These are phyloP conservation scores for Platanthera zijinensis DNA, from an alignment of 106 monocot species.

Conservation along the genomic window DNA sequence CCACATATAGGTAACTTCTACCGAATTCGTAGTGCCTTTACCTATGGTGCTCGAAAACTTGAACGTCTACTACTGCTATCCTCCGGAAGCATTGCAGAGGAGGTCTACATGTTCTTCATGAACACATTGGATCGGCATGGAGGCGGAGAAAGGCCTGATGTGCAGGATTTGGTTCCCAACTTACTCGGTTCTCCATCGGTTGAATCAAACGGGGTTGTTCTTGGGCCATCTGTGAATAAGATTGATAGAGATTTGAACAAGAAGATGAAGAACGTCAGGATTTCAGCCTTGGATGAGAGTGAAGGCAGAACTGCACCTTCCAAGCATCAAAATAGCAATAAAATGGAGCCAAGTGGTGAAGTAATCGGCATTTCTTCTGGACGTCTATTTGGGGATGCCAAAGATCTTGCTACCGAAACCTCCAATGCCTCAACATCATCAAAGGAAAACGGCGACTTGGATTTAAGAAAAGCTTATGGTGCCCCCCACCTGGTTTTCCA, in stretches of 20 bases:
- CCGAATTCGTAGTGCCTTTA: constrained; percentile 79
- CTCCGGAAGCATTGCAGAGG: constrained; percentile 30
- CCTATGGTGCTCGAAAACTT: constrained; percentile 78
- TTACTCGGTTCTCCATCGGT: not conserved
- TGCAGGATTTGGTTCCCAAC: constrained; percentile 16
- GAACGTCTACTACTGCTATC: constrained; percentile 48
- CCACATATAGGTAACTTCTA: constrained; percentile 55
- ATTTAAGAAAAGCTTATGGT: constrained; percentile 13
- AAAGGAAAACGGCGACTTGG: constrained; percentile 4
- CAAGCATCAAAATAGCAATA: constrained; percentile 1
- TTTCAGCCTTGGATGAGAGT: constrained; percentile 14
- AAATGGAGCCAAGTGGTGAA: not conserved
- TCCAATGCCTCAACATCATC: constrained; percentile 8
- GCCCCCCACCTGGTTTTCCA: constrained; percentile 14
- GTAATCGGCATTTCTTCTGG: not conserved
- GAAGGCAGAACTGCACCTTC: not conserved
- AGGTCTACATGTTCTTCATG: constrained; percentile 53
- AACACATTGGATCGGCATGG: constrained; percentile 73
- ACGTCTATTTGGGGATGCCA: constrained; percentile 9
- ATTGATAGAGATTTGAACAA: constrained; percentile 12
- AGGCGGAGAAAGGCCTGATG: constrained; percentile 46
- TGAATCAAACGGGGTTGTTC: not conserved
- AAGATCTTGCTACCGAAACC: constrained; percentile 17
- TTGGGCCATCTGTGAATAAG: not conserved
- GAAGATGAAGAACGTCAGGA: constrained; percentile 16